Evolutionary conservation across 768 basidiomycete genomes (phyloP), one percentile per base, ranked within the genome.

Genomic region (Brasilioporus rufonigricans): DNA sequence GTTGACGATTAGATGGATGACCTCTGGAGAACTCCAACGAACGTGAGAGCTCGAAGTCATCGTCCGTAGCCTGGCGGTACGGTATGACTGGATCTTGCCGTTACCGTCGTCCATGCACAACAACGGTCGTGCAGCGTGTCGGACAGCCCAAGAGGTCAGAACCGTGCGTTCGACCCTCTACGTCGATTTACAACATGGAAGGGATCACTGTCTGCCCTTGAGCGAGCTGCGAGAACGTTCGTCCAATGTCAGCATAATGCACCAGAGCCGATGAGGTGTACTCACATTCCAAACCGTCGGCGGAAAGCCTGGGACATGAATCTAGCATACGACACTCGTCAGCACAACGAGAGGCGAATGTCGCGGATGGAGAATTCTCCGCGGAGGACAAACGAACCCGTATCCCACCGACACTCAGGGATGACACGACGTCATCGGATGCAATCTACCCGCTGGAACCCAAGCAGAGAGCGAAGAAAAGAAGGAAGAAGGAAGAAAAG

Each of bases 261-360:
- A 14, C 5, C 35, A 11, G 13, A 24, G 21, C 13, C 2, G 7
- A 26, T 26, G 23, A 21, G 12, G 13, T 33, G 11, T 36, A 44
- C 58, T 35, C 29, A 44, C 57, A 58, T 38, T 44, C 49, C 6
- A 12, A 33, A 48, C 47, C 47, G 14, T 38, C 40, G 33, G 8
- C 14, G n/a, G 33, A 1, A 18, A n/a, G 23, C 27, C 48, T 49
- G 38, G 18, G 2, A 14, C 23, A 14, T n/a, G 24, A 23, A 16
- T 14, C 1, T 12, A 18, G 16, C 4, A 16, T 5, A 36, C 35
- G n/a, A 29, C 27, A 9, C 35, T 36, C 35, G 7, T 35, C 14
- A 35, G 33, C 3, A n/a, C n/a, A n/a, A 29, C 14, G 44, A 48
- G 24, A 41, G 26, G 11, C 13, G 31, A 19, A 27, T 4, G 32